phyloP scores from a whole-genome alignment of 1,139 yeast genomes.

The Spathaspora sp. region DNA sequence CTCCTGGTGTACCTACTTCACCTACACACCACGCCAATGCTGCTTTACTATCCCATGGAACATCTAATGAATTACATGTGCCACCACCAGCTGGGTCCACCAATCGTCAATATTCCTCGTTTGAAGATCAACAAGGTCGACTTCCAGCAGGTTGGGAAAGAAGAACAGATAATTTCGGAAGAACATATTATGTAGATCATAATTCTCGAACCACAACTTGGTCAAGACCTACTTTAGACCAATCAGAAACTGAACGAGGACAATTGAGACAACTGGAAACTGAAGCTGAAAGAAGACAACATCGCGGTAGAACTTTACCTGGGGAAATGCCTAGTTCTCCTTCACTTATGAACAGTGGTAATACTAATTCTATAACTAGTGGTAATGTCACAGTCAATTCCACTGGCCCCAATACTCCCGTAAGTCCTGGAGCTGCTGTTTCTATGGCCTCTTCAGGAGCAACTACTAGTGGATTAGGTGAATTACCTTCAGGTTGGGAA shows the following conservation, averaged over 20 bases:
- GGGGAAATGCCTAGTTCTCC: constrained; percentile 57
- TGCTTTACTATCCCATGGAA: constrained; percentile 16
- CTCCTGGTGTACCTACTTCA: constrained; percentile 8
- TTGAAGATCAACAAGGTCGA: constrained; percentile 95
- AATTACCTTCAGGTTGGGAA: constrained; percentile 98
- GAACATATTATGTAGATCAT: constrained; percentile 97
- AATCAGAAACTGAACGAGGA: constrained; percentile 66
- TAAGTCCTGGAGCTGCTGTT: constrained; percentile 70
- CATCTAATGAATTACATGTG: constrained; percentile 16
- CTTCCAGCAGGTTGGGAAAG: constrained; percentile 99
- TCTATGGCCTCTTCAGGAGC: constrained; percentile 87
- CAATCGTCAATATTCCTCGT: constrained; percentile 76
- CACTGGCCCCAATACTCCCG: constrained; percentile 46
- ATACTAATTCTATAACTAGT: constrained; percentile 30
- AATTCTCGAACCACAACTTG: constrained; percentile 97
- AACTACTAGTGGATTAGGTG: constrained; percentile 94
- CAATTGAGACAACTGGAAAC: constrained; percentile 60
- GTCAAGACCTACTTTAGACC: constrained; percentile 88
- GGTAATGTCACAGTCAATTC: constrained; percentile 49
- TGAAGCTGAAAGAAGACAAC: constrained; percentile 88
- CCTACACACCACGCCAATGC: constrained; percentile 8
- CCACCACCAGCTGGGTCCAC: constrained; percentile 19
- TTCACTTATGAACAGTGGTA: constrained; percentile 23
- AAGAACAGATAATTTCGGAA: constrained; percentile 93
- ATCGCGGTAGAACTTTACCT: constrained; percentile 86